Conservation (phyloP, 495 filamentous ascomycete species). For the Aspergillus carlsbadensis region DNA sequence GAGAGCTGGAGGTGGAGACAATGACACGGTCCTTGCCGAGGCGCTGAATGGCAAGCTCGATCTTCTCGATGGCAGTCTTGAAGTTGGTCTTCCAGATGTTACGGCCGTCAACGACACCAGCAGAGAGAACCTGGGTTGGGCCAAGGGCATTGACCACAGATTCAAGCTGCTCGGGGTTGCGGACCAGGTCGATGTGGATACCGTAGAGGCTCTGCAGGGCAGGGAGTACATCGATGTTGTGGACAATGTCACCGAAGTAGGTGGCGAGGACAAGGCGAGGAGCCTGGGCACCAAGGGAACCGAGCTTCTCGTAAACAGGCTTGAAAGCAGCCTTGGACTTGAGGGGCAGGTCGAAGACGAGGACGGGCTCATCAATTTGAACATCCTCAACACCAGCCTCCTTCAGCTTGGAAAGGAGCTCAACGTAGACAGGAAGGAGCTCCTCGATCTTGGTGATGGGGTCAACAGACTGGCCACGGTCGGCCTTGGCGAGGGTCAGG, state of each 20-base stretch:
- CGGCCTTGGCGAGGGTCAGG: conserved; percentile 93
- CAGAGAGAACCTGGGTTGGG: conserved; percentile 82
- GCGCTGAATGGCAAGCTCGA: conserved; percentile 86
- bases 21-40: conserved; percentile 95
- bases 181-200: conserved; percentile 93
- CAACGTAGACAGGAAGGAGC: conserved; percentile 87
- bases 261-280: conserved; percentile 86
- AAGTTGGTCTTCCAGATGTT: conserved; percentile 99
- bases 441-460: conserved; percentile 90
- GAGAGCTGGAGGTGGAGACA: conserved; percentile 92
- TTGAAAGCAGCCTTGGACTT: conserved; percentile 97
- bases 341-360: conserved; percentile 85
- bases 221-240: conserved; percentile 90
- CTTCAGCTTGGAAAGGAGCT: conserved; percentile 90
- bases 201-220: conserved; percentile 67
- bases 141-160: conserved; percentile 73
- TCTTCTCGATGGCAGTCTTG: conserved; percentile 81
- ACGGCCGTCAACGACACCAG: conserved; percentile 94
- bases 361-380: conserved; percentile 95
- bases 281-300: conserved; percentile 68
- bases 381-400: conserved; percentile 89
- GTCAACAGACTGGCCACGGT: conserved; percentile 85
- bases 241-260: conserved; percentile 98
- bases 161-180: conserved; percentile 94
- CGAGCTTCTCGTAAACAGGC: conserved; percentile 89